Base-by-base conservation (phyloP, 768 basidiomycete genomes). In the Dioszegia hungarica region DNA sequence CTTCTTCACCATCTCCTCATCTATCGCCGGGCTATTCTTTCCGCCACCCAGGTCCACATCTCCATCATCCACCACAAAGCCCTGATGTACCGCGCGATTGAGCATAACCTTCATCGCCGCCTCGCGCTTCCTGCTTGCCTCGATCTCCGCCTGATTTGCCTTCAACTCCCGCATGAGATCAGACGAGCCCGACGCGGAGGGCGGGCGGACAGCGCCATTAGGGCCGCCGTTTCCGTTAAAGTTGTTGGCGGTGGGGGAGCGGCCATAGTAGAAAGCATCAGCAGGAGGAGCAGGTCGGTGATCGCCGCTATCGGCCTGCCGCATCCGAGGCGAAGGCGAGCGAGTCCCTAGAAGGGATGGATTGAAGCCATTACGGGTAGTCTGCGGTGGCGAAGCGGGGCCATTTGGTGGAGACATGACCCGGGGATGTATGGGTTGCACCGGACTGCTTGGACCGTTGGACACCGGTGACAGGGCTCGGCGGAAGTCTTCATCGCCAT, bases 41-140 rank as follows among this genome's bases (percentile, higher is more conserved):
- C 69, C 69, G 8, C 75, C 74, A 60, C 79, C 58, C 27, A 79
- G 77, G 29, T 82, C 83, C 29, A 82, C 84, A 46, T 83, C 83
- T 28, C 78, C 75, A 34, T 73, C 71, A 46, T 79, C 76, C 3
- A 80, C 83, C 17, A 88, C 79, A 75, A 87, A 97, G 3, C 94
- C 94, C 49, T 86, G 80, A 49, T 84, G 82, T 24, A 82, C 81
- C 0, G 94, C 94, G 68, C 85, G 83, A 4, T 79, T 77, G 44
- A 99, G 76, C 0, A 89, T 86, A 43, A 85, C 84, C 70, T 84
- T 85, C 85, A 97, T 86, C 87, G 94, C 95, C 33, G 79, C 78
- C 79, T 90, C 85, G 63, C 88, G 83, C 70, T 83, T 83, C 81
- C 84, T 86, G 62, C 87, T 76, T 43, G 79, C 79, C 62, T 90